A percentile compares a stretch with the other conserved stretches of the same genome.
phyloP scores from a whole-genome alignment of 2,329 filamentous ascomycete genomes.

The Delphinella strobiligena region DNA sequence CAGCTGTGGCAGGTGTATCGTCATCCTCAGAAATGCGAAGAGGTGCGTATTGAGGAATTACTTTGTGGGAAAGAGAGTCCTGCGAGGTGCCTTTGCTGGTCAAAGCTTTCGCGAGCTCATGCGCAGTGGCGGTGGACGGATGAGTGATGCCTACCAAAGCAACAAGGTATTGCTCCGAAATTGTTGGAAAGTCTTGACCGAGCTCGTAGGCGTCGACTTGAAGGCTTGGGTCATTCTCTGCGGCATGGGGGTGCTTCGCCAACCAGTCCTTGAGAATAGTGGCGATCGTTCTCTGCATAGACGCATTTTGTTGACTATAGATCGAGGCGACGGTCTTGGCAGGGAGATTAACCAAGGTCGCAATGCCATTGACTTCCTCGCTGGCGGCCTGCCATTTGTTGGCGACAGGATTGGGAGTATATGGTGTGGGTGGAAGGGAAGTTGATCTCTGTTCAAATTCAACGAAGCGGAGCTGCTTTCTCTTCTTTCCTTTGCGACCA shows the following conservation, averaged over 20 bases:
- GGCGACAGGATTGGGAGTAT: constrained; percentile 11
- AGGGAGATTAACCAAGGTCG: constrained; percentile 36
- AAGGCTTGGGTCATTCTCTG: constrained; percentile 30
- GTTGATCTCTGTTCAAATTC: constrained; percentile 18
- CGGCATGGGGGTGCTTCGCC: constrained; percentile 23
- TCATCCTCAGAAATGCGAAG: constrained; percentile 23
- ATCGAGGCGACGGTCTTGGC: constrained; percentile 39
- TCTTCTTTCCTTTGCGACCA: constrained; percentile 34
- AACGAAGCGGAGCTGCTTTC: constrained; percentile 19
- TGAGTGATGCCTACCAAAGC: constrained; percentile 45
- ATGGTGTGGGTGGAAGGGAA: constrained; percentile 17
- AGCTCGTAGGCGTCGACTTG: constrained; percentile 42
- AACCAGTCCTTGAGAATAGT: constrained; percentile 39
- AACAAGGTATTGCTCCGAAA: constrained; percentile 36
- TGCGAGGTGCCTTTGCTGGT: constrained; percentile 20
- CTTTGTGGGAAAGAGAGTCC: constrained; percentile 30
- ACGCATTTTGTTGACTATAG: constrained; percentile 48
- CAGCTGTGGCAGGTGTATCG: constrained; percentile 1
- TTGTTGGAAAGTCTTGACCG: constrained; percentile 39
- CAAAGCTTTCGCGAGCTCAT: constrained; percentile 47
- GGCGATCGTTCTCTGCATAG: constrained; percentile 42
- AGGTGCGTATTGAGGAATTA: constrained; percentile 36
- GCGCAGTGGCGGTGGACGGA: constrained; percentile 44
- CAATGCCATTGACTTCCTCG: constrained; percentile 48
- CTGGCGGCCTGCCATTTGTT: constrained; percentile 49